Conservation (phyloP, 345 rosid species). For the Camelina laxa region DNA sequence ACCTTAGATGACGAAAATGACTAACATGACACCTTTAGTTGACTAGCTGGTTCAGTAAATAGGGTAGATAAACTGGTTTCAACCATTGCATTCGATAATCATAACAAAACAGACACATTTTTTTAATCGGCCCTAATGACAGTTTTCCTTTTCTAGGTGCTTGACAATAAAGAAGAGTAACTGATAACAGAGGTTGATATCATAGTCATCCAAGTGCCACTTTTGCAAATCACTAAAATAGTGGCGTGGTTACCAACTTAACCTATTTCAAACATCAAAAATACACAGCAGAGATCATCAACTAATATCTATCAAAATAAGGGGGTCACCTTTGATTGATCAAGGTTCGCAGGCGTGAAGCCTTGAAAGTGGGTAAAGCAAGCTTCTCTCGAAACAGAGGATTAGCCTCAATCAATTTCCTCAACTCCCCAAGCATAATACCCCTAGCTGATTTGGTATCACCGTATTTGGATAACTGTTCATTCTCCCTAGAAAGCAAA, state of each 20-base stretch:
- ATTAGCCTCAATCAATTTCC: constrained; percentile 72
- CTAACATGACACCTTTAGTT: neutral
- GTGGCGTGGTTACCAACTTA: neutral
- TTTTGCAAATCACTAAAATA: constrained; percentile 12
- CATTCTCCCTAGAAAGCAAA: constrained; percentile 60
- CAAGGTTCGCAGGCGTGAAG: constrained; percentile 75
- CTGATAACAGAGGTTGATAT: constrained; percentile 4
- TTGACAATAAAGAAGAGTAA: neutral
- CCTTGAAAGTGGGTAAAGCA: constrained; percentile 62
- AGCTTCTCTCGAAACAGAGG: constrained; percentile 81
- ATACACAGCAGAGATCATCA: neutral
- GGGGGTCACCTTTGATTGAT: constrained; percentile 75
- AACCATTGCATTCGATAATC: neutral
- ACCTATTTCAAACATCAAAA: constrained; percentile 2
- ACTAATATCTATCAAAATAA: neutral
- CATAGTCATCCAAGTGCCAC: constrained; percentile 1
- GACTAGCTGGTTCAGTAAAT: constrained; percentile 9
- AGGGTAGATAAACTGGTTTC: constrained; percentile 16
- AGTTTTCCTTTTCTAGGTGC: neutral
- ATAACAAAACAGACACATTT: constrained; percentile 2
- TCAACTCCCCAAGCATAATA: constrained; percentile 74
- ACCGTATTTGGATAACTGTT: constrained; percentile 83
- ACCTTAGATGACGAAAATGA: constrained; percentile 9
- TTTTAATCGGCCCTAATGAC: neutral
- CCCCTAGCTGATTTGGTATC: constrained; percentile 82